These are phyloP conservation scores for Echinosophora koreensis DNA, from an alignment of 306 rosid genomes.

Conservation along the genomic window DNA sequence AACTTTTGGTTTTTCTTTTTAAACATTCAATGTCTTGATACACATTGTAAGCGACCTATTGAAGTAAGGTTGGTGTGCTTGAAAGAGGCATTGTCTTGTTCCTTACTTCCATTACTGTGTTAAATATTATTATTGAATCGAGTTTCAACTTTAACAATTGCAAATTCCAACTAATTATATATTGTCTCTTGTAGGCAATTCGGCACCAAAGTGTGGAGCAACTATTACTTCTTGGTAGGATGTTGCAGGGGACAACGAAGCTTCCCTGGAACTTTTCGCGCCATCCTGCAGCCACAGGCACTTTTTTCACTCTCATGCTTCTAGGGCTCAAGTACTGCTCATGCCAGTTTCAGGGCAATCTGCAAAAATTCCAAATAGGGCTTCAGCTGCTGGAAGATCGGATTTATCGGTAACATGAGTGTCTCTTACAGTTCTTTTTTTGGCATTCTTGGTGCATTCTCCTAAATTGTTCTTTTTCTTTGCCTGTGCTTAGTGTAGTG, in stretches of 20 bases:
- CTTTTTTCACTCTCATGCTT: conserved; percentile 95
- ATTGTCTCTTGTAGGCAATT: conserved; percentile 68
- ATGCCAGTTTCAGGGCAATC: conserved; percentile 88
- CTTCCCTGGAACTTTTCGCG: conserved; percentile 87
- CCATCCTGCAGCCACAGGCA: conserved; percentile 98
- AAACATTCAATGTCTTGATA: conserved; percentile 23
- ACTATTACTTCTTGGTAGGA: conserved; percentile 93
- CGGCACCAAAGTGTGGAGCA: conserved; percentile 97
- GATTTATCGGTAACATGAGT: conserved; percentile 69
- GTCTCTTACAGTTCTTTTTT: conserved; percentile 36
- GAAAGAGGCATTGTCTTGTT: conserved; percentile 24
- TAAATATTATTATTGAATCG: conserved; percentile 22
- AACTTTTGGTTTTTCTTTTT: neutral
- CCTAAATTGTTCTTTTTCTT: conserved; percentile 22
- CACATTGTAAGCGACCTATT: neutral
- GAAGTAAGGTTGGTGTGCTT: conserved; percentile 19
- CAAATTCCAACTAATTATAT: conserved; percentile 22
- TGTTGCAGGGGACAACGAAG: conserved; percentile 95
- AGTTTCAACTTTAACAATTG: conserved; percentile 36
- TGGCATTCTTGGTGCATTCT: conserved; percentile 43
- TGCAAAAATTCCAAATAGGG: conserved; percentile 84
- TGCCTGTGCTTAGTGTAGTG: conserved; percentile 6
- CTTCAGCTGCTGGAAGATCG: conserved; percentile 96
- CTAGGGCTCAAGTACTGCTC: conserved; percentile 98
- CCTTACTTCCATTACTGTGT: conserved; percentile 1